Base-by-base conservation (phyloP, 257 asterid genomes). In the Buddleja alternifolia region DNA sequence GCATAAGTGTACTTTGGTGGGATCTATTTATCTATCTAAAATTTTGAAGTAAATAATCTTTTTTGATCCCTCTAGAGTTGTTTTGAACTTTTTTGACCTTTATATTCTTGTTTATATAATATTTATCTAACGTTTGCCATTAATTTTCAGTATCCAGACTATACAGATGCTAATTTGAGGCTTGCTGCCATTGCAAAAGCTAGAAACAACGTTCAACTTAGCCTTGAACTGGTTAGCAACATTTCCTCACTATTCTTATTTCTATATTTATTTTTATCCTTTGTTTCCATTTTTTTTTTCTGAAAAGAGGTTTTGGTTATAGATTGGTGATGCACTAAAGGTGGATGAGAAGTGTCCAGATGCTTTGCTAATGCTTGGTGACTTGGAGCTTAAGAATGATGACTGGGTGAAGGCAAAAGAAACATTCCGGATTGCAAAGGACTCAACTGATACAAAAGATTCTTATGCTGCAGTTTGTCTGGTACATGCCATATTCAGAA, bases 401-500 rank as follows among this genome's bases (percentile, higher is more conserved):
- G 99, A 94, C 80, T 94, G 99, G 99, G 97, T 94, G 76, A 94
- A 90, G 84, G 99, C 97, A 24, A 94, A 94, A 80, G 97, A 92
- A 81, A 94, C 99, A 58, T 89, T 94, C 75, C 88, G 97, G 45
- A 70, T 74, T 16, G 97, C 97, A 9, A 92, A 89, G 79, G 97
- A 94, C 58, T 85, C 82, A 54, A 78, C 87, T 53, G 85, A 75
- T 80, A 88, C 90, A 73, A 89, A 85, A 76, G 99, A 91, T 72
- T 87, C 96, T 60, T 94, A 87, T 86, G 95, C 99, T 75, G 87
- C 96, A 55, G 90, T 94, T 80, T 86, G 97, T 80, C 90, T 94
- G 99, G 99, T 94, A 82, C 53, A 32, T 70, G 68, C 40, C 53
- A 56, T 63, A 58, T 41, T 65, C 47, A 45, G 45, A 64, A 37